These are phyloP conservation scores for Kodamaea nitidulidarum DNA, from an alignment of 805 yeast genomes.

Conservation along the genomic window DNA sequence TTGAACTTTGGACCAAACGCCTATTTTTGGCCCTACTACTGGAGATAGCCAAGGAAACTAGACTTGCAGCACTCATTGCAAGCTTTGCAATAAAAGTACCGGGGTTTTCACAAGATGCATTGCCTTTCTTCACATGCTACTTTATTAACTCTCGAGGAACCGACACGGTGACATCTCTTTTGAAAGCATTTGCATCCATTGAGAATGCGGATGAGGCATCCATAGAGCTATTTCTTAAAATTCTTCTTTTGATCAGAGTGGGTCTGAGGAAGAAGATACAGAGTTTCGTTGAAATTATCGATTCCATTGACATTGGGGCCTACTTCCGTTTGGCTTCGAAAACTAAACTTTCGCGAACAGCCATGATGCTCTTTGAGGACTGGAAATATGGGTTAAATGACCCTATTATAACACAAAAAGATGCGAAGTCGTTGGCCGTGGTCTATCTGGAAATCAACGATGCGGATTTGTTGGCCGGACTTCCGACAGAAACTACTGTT, in stretches of 20 bases:
- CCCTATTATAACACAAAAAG: conserved; percentile 1
- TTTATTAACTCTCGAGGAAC: conserved; percentile 17
- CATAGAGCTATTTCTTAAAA: conserved; percentile 17
- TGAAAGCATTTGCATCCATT: conserved; percentile 12
- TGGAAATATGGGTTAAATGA: conserved; percentile 7
- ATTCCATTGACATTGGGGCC: conserved; percentile 22
- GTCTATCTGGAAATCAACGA: conserved; percentile 57
- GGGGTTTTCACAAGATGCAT: conserved; percentile 17
- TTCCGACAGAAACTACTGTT: conserved; percentile 56
- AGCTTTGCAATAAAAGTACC: conserved; percentile 25
- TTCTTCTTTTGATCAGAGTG: conserved; percentile 33
- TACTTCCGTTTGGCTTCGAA: conserved; percentile 30
- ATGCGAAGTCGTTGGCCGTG: conserved; percentile 18
- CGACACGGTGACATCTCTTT: conserved; percentile 8
- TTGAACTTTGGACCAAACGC: conserved; percentile 27
- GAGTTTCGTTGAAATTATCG: conserved; percentile 26
- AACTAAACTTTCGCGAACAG: conserved; percentile 35
- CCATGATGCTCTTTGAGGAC: conserved; percentile 50
- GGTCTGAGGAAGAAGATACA: conserved; percentile 31
- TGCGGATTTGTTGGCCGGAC: conserved; percentile 59
- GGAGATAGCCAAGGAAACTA: conserved; percentile 26
- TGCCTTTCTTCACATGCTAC: conserved; percentile 27
- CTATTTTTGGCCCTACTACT: conserved; percentile 30
- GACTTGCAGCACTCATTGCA: conserved; percentile 29
- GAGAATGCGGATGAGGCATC: conserved; percentile 5